Percentiles rank a stretch among this genome's conserved stretches.
Evolutionary conservation across 305 asterid species (phyloP).

Genomic region (Fraxinus sp.): DNA sequence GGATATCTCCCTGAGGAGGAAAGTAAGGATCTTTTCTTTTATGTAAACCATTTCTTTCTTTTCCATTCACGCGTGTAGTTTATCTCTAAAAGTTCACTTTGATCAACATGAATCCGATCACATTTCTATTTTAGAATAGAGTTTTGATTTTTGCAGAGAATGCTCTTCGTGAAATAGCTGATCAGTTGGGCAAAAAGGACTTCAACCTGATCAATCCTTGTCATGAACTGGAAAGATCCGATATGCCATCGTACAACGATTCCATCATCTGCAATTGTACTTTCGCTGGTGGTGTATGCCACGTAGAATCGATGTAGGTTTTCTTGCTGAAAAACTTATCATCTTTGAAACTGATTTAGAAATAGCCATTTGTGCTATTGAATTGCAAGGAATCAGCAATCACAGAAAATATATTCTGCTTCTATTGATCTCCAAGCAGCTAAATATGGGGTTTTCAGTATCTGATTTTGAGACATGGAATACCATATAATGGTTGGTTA

Average conservation of each 20-base stretch:
- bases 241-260: constrained; percentile 33
- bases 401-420: not conserved
- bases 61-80: not conserved
- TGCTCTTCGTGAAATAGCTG: constrained; percentile 49
- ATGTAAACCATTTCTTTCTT: not conserved
- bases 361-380: not conserved
- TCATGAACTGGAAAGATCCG: constrained; percentile 41
- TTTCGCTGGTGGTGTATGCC: constrained; percentile 38
- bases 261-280: constrained; percentile 45
- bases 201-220: constrained; percentile 57
- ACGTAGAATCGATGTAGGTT: constrained; percentile 45
- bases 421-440: too few species aligned
- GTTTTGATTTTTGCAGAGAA: constrained; percentile 31
- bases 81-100: not conserved
- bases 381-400: too few species aligned
- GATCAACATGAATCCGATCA: not conserved
- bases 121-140: not conserved
- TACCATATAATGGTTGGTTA: not conserved
- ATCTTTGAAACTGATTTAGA: not conserved
- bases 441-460: too few species aligned
- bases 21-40: constrained; percentile 25
- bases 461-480: too few species aligned
- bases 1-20: constrained; percentile 42
- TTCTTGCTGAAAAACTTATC: not conserved
- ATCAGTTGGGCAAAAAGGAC: constrained; percentile 49